Evolutionary conservation across 495 filamentous ascomycete genomes (phyloP).

Genomic region (Podospora bellae-mahoneyi): DNA sequence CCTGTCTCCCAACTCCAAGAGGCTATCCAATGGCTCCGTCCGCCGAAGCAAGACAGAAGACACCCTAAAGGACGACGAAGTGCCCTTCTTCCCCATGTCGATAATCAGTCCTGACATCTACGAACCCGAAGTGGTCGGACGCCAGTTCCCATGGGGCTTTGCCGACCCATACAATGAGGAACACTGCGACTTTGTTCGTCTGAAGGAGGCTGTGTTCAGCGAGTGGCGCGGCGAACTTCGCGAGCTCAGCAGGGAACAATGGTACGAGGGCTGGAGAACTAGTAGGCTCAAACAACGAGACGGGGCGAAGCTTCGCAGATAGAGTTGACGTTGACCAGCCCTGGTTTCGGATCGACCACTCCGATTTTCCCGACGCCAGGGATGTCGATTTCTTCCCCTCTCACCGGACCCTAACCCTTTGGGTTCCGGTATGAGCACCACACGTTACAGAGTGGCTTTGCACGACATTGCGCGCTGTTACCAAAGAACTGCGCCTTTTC

Average conservation of each 20-base stretch:
- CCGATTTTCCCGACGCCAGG: neutral
- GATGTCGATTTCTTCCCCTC: neutral
- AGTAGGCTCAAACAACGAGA: constrained; percentile 52
- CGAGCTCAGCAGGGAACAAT: constrained; percentile 85
- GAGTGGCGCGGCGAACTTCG: constrained; percentile 92
- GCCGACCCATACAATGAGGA: constrained; percentile 85
- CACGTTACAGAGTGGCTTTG: neutral
- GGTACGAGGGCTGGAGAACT: constrained; percentile 96
- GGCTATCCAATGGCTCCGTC: constrained; percentile 49
- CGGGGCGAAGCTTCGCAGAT: constrained; percentile 29
- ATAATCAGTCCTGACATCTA: constrained; percentile 90
- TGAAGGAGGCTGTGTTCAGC: constrained; percentile 87
- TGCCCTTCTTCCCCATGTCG: constrained; percentile 76
- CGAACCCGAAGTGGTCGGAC: constrained; percentile 71
- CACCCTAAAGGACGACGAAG: constrained; percentile 38
- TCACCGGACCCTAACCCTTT: neutral
- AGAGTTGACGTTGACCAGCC: constrained; percentile 3
- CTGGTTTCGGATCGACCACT: neutral
- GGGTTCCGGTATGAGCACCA: neutral
- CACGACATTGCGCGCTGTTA: neutral
- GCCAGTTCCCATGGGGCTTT: constrained; percentile 94
- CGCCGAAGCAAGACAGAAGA: constrained; percentile 43
- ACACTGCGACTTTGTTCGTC: constrained; percentile 89
- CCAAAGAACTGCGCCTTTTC: neutral
- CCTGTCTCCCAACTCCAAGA: constrained; percentile 40